These are phyloP conservation scores for Zygnema cylindricum DNA, from an alignment of 139 green algal genomes.

Conservation along the genomic window DNA sequence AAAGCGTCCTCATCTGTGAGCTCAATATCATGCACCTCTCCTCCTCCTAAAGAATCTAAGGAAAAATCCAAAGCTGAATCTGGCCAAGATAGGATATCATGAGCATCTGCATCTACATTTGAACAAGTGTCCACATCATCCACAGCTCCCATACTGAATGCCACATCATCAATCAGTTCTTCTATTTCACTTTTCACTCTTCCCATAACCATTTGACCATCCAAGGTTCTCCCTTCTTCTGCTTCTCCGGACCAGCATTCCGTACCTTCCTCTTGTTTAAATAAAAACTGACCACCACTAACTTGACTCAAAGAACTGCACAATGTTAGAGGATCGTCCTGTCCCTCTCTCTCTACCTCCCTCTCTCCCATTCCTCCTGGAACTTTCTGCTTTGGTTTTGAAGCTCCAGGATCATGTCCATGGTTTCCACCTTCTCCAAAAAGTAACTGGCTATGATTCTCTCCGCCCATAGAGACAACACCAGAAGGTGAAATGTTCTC, in stretches of 20 bases:
- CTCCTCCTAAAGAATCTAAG: slow-evolving; percentile 12
- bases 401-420: no score
- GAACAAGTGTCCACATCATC: background rate
- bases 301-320: no score
- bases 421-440: no score
- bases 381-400: no score
- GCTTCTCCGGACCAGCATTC: no score
- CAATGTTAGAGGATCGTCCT: no score
- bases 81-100: background rate
- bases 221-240: background rate
- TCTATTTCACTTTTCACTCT: background rate
- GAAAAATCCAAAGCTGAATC: background rate
- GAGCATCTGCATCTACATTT: background rate
- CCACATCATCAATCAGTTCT: background rate
- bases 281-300: no score
- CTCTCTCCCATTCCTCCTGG: no score
- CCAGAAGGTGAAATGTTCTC: background rate
- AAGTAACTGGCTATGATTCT: no score
- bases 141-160: background rate
- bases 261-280: no score
- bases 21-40: slow-evolving; percentile 26
- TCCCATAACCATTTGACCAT: background rate
- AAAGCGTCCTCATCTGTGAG: slow-evolving; percentile 24
- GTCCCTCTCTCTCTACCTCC: background rate
- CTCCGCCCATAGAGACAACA: background rate